phyloP scores from a whole-genome alignment of 2,329 filamentous ascomycete genomes.

The Lasiodiplodia gonubiensis region DNA sequence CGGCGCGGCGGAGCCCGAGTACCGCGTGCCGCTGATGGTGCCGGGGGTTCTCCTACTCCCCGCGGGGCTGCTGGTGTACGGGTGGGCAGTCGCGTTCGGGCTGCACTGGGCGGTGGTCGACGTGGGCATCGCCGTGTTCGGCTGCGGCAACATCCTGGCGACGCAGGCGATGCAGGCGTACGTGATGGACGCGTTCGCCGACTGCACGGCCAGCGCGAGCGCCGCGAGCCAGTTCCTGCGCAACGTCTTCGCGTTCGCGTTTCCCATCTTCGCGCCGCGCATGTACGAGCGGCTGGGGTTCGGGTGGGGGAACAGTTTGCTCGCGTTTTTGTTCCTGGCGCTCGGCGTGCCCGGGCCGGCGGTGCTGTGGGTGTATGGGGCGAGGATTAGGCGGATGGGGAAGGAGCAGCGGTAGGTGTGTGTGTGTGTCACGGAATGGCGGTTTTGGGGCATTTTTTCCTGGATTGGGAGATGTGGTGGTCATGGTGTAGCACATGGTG shows the following conservation, averaged over 20 bases:
- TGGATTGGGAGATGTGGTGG: too few species aligned
- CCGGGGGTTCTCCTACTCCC: constrained; percentile 38
- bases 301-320: constrained; percentile 44
- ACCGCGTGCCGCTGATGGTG: constrained; percentile 35
- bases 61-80: constrained; percentile 36
- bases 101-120: constrained; percentile 51
- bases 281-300: constrained; percentile 46
- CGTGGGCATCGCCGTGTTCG: constrained; percentile 55
- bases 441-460: too few species aligned
- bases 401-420: constrained; percentile 32
- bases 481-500: too few species aligned
- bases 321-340: constrained; percentile 38
- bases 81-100: constrained; percentile 36
- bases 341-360: constrained; percentile 48
- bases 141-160: constrained; percentile 40
- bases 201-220: constrained; percentile 64
- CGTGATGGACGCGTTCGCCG: constrained; percentile 64
- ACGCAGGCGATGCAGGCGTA: constrained; percentile 61
- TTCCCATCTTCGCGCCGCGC: constrained; percentile 47
- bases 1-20: constrained; percentile 33
- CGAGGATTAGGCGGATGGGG: constrained; percentile 49
- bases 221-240: constrained; percentile 51
- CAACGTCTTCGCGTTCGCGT: constrained; percentile 34
- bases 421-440: too few species aligned
- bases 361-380: constrained; percentile 54